Evolutionary conservation across 2,329 filamentous ascomycete genomes (phyloP), one percentile per base, ranked within the genome.

Genomic region (Cordyceps cateniannulata): DNA sequence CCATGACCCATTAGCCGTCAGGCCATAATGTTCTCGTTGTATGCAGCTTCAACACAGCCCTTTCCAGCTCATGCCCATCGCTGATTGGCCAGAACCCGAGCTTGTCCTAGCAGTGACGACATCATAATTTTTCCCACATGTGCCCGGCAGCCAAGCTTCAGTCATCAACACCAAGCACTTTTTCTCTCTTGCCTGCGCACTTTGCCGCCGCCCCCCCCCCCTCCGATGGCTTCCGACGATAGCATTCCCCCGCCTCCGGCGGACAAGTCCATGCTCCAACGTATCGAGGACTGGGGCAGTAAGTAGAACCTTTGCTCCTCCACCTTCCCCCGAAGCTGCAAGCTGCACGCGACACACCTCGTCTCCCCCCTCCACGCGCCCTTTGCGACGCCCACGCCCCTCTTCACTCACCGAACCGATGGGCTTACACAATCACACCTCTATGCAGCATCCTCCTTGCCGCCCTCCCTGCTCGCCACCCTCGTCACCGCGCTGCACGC

Each of bases 401-500:
- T 40, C 12, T 35, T 10, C 18, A 22, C n/a, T n/a, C 18, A 45
- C 3, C 8, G 8, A 12, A 20, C 42, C 29, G 7, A 20, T 35
- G 14, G n/a, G 53, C 53, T 56, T 44, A 56, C 53, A 9, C 40
- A 45, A 22, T 22, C 22, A 3, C 24, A 16, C n/a, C 20, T 32
- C n/a, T n/a, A n/a, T n/a, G n/a, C 65, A 85, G 83, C 78, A 59
- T 80, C 78, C 49, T 78, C 82, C 53, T 70, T 86, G 40, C 79
- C 83, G 1, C 77, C 82, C 14, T 79, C 81, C 61, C 77, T 80
- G 49, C 76, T 85, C 24, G 82, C 81, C 45, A 84, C 82, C 50
- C 77, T 85, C 45, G 75, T 85, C 62, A 78, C 80, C 12, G 77
- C 82, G 40, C 79, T 85, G 18, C 83, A 85, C 75, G 76, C 75